Evolutionary conservation across 2,329 filamentous ascomycete species (phyloP).

Genomic region (Hypomyces perniciosus): DNA sequence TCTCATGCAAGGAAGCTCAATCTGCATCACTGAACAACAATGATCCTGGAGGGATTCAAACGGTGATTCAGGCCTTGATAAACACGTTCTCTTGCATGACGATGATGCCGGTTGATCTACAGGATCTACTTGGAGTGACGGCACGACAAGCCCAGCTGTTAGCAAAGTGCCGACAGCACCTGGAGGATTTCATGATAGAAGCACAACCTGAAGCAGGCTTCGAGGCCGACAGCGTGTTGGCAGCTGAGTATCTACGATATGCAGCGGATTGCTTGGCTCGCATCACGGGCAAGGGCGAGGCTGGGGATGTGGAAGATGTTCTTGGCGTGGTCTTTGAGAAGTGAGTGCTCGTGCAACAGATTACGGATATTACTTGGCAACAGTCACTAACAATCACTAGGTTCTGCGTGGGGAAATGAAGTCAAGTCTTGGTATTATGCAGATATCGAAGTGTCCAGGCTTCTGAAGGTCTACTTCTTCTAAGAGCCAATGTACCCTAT

Average conservation of each 20-base stretch:
- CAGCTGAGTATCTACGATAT: constrained; percentile 79
- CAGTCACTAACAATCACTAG: constrained; percentile 20
- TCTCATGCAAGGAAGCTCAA: constrained; percentile 66
- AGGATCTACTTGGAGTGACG: constrained; percentile 84
- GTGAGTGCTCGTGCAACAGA: constrained; percentile 44
- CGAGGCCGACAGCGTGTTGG: constrained; percentile 78
- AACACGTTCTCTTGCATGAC: constrained; percentile 66
- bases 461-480: too few relatives aligned
- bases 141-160: constrained; percentile 83
- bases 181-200: constrained; percentile 66
- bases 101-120: constrained; percentile 60
- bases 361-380: not conserved
- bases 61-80: constrained; percentile 63
- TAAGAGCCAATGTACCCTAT: not conserved
- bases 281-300: constrained; percentile 81
- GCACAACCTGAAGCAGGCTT: constrained; percentile 34
- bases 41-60: constrained; percentile 61
- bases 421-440: not conserved
- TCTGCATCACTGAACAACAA: constrained; percentile 15
- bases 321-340: constrained; percentile 97
- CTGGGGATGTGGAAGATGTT: constrained; percentile 89
- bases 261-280: constrained; percentile 75
- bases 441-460: not conserved
- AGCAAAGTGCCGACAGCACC: constrained; percentile 61
- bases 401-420: constrained; percentile 43